A percentile compares a stretch with the other conserved stretches of the same genome.
These are phyloP conservation scores for Nitzschia sp. DNA, from an alignment of 108 stramenopile species.

Conservation along the genomic window DNA sequence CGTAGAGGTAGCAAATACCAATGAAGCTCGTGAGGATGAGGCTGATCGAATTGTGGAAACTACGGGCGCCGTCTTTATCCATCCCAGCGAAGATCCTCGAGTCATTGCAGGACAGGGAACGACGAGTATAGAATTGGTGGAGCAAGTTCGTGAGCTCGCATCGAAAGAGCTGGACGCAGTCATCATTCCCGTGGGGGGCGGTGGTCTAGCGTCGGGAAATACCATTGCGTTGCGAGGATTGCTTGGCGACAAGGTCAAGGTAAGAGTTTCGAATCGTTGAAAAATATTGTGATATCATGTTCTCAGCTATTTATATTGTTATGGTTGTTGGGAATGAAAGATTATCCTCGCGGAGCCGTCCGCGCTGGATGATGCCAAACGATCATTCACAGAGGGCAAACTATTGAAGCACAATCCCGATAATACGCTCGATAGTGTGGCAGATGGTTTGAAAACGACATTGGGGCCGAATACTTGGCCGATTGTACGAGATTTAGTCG, in stretches of 20 bases:
- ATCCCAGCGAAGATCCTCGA: conserved; percentile 69
- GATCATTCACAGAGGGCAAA: conserved; percentile 25
- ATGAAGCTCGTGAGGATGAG: conserved; percentile 44
- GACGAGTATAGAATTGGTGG: conserved; percentile 65
- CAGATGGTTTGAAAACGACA: conserved; percentile 61
- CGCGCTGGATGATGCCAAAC: conserved; percentile 36
- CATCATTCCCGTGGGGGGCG: conserved; percentile 66
- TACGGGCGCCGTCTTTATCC: conserved; percentile 55
- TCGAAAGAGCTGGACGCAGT: conserved; percentile 45
- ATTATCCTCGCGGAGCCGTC: conserved; percentile 42
- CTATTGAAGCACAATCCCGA: conserved; percentile 35
- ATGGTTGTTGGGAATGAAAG: neutral
- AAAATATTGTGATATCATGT: too few relatives aligned
- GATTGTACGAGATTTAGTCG: conserved; percentile 47
- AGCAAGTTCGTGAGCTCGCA: conserved; percentile 44
- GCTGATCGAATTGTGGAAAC: conserved; percentile 41
- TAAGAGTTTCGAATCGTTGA: too few relatives aligned
- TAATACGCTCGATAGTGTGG: conserved; percentile 53
- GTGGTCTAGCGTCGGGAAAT: conserved; percentile 58
- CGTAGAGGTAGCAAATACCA: conserved; percentile 56
- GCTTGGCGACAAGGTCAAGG: conserved; percentile 30
- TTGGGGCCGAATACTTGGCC: conserved; percentile 60
- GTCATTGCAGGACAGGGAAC: conserved; percentile 91
- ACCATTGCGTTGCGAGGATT: conserved; percentile 30
- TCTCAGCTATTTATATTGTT: neutral